A percentile compares a stretch with the other conserved stretches of the same genome.
Conservation (phyloP, 2,329 filamentous ascomycete species). For the Thelonectria rubi region DNA sequence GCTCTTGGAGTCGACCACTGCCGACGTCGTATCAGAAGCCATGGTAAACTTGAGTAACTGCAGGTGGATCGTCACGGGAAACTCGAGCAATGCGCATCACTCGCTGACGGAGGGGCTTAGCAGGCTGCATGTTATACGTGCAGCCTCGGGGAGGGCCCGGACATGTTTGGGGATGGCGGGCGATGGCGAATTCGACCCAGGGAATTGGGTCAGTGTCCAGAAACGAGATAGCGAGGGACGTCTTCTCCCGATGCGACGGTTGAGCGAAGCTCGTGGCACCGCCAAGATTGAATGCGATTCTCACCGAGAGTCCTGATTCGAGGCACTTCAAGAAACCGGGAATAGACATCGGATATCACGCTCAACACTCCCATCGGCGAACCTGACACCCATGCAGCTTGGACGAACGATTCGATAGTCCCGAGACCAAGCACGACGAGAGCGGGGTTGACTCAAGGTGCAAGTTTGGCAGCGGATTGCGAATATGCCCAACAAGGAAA, state of each 20-base stretch:
- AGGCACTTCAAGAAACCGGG: too few species aligned
- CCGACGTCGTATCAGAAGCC: slow-evolving; percentile 4
- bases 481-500: slow-evolving; percentile 19
- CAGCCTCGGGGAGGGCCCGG: not conserved
- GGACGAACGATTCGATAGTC: not conserved
- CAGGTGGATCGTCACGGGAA: not conserved
- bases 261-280: not conserved
- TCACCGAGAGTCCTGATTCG: not conserved
- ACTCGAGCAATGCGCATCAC: not conserved
- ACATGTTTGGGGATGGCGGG: not conserved
- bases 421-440: not conserved
- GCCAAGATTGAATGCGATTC: not conserved
- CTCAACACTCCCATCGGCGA: not conserved
- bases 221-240: not conserved
- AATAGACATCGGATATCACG: too few species aligned
- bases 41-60: not conserved
- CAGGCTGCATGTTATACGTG: slow-evolving; percentile 22
- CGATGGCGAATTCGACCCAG: slow-evolving; percentile 21
- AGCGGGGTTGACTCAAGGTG: slow-evolving; percentile 8
- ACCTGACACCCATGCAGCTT: not conserved
- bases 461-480: slow-evolving; percentile 19
- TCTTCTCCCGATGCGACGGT: not conserved
- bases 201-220: slow-evolving; percentile 12
- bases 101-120: not conserved
- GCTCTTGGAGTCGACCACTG: slow-evolving; percentile 1